phyloP scores from a whole-genome alignment of 1,284 basidiomycete genomes.

The Irpex rosettiformis region DNA sequence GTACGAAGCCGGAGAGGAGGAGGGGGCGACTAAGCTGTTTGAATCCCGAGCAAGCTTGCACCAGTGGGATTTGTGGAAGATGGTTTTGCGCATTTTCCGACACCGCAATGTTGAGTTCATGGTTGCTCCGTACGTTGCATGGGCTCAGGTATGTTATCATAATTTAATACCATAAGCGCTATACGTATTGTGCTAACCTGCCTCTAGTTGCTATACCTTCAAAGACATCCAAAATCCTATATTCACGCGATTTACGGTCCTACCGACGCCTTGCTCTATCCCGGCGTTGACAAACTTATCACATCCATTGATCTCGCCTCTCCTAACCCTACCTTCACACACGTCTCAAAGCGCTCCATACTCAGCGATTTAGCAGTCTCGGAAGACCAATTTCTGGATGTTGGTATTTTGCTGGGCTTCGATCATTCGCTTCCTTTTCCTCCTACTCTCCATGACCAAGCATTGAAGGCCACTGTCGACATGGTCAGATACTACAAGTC shows the following conservation, averaged over 20 bases:
- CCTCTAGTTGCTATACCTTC: constrained; percentile 84
- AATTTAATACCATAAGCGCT: constrained; percentile 12
- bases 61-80: constrained; percentile 90
- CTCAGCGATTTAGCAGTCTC: constrained; percentile 73
- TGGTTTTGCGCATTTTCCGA: constrained; percentile 90
- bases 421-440: constrained; percentile 88
- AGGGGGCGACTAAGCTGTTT: constrained; percentile 80
- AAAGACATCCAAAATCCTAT: constrained; percentile 91
- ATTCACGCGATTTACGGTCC: constrained; percentile 94
- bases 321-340: constrained; percentile 73
- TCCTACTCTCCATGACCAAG: constrained; percentile 75
- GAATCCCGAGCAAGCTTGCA: constrained; percentile 64
- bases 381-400: constrained; percentile 94
- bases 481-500: constrained; percentile 89
- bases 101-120: constrained; percentile 96
- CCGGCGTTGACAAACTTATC: constrained; percentile 89
- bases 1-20: constrained; percentile 88
- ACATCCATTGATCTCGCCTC: constrained; percentile 78
- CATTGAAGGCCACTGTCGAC: constrained; percentile 81
- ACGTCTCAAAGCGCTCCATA: constrained; percentile 78
- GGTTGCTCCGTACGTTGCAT: constrained; percentile 91
- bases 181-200: constrained; percentile 5
- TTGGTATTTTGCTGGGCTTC: constrained; percentile 89
- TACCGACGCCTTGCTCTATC: constrained; percentile 88
- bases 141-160: constrained; percentile 74